Conservation (phyloP, 495 filamentous ascomycete genomes). For the Bryoglossum gracile region DNA sequence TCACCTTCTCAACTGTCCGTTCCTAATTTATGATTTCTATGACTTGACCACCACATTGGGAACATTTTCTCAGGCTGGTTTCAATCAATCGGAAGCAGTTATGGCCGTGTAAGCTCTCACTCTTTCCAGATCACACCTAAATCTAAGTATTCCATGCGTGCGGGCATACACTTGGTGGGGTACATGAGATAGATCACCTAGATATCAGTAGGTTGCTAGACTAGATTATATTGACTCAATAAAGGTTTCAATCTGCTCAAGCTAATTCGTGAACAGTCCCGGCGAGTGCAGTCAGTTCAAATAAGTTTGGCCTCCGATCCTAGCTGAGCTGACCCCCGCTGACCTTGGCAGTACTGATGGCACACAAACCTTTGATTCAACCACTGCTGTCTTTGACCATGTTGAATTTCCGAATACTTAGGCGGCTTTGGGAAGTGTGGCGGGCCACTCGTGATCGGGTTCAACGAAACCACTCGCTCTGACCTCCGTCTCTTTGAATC, state of each 20-base stretch:
- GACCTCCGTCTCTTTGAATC: constrained; percentile 35
- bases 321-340: neutral
- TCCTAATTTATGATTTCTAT: no score
- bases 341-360: constrained; percentile 26
- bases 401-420: constrained; percentile 9
- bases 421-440: constrained; percentile 5
- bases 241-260: no score
- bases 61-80: constrained; percentile 24
- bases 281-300: neutral
- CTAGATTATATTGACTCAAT: no score
- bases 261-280: no score
- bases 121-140: neutral
- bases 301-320: neutral
- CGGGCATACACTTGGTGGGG: constrained; percentile 19
- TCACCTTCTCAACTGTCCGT: neutral
- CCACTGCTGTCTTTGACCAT: constrained; percentile 9
- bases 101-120: constrained; percentile 11
- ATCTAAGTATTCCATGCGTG: constrained; percentile 13
- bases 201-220: constrained; percentile 15
- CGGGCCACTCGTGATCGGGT: constrained; percentile 27
- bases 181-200: constrained; percentile 10
- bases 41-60: constrained; percentile 7
- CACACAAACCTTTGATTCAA: constrained; percentile 13
- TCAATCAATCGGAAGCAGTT: constrained; percentile 18
- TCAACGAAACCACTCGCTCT: constrained; percentile 29